Conservation (phyloP, 1,284 basidiomycete species). For the Moesziomyces parantarcticus region DNA sequence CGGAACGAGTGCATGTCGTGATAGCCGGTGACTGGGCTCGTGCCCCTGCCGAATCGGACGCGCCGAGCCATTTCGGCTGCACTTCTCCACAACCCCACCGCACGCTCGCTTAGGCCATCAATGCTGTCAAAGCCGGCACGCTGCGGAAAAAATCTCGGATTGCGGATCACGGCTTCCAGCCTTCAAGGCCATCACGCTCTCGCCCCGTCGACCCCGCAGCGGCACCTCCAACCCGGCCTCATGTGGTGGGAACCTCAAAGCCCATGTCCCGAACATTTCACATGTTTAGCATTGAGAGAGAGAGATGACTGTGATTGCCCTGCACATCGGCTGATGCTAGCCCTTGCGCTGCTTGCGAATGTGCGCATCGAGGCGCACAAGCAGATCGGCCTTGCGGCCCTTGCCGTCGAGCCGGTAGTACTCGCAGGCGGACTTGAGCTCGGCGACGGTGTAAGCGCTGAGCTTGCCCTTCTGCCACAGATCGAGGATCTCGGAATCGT, state of each 20-base stretch:
- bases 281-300: no score
- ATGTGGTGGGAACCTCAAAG: no score
- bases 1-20: neutral
- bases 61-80: neutral
- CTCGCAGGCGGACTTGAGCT: constrained; percentile 54
- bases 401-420: constrained; percentile 53
- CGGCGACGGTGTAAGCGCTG: constrained; percentile 49
- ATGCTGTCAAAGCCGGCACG: neutral
- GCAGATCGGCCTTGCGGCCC: constrained; percentile 61
- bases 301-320: neutral
- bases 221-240: no score
- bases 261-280: no score
- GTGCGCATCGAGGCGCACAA: constrained; percentile 43
- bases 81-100: neutral
- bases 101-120: neutral
- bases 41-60: neutral
- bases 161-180: neutral
- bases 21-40: neutral
- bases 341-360: constrained; percentile 33
- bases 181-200: no score
- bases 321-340: neutral
- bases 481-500: constrained; percentile 44
- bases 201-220: no score
- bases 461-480: constrained; percentile 39
- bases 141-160: neutral